phyloP scores from a whole-genome alignment of 768 basidiomycete species.

The Lanmaoa pseudosensibilis region DNA sequence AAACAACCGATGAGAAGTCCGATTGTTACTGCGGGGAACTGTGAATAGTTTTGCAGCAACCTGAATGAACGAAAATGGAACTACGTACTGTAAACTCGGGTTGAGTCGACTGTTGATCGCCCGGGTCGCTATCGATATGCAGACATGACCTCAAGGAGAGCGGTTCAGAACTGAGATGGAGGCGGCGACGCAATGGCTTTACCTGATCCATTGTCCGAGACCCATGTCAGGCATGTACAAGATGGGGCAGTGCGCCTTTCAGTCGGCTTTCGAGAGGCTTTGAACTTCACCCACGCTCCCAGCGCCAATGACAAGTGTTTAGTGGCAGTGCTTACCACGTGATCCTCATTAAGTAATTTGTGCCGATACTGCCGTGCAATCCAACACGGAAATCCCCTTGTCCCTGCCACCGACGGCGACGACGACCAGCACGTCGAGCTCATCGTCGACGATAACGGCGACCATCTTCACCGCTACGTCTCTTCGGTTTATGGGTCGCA shows the following conservation, averaged over 20 bases:
- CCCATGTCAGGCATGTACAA: slow-evolving; percentile 8
- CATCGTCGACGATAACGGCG: slow-evolving; percentile 33
- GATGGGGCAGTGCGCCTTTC: no score
- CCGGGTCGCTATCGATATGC: neutral
- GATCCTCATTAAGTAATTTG: slow-evolving; percentile 33
- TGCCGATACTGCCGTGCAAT: slow-evolving; percentile 30
- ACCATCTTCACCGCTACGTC: neutral
- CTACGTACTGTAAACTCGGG: slow-evolving; percentile 34
- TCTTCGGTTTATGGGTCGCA: slow-evolving; percentile 19
- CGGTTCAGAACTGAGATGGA: neutral
- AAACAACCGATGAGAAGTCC: slow-evolving; percentile 85
- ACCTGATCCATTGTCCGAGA: slow-evolving; percentile 27
- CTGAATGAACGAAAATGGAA: neutral
- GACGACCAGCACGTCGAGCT: slow-evolving; percentile 27
- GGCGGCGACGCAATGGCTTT: no score
- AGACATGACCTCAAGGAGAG: slow-evolving; percentile 6
- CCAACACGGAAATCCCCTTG: slow-evolving; percentile 36
- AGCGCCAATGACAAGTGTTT: neutral
- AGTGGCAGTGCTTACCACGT: slow-evolving; percentile 26
- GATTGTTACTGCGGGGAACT: slow-evolving; percentile 61
- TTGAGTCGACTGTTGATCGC: slow-evolving; percentile 4
- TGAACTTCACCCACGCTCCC: neutral
- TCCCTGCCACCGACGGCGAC: slow-evolving; percentile 37
- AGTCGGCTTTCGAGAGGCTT: no score
- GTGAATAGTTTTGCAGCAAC: neutral